Percentiles rank a stretch among this genome's conserved stretches.
These are phyloP conservation scores for Colletotrichum tanaceti DNA, from an alignment of 2,329 filamentous ascomycete species.

Conservation along the genomic window DNA sequence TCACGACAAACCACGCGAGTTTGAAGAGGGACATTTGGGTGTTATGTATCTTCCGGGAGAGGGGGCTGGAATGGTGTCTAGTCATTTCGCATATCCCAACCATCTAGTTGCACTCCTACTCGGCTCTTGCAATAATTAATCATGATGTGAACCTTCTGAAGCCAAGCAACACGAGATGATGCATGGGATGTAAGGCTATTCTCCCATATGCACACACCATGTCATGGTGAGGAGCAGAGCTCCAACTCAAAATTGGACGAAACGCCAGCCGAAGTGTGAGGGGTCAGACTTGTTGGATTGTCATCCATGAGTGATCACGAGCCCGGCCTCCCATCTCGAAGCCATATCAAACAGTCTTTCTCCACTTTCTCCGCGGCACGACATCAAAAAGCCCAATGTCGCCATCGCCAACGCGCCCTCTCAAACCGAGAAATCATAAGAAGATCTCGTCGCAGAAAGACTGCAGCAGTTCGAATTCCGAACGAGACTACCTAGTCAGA, in stretches of 20 bases:
- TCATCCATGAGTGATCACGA: too few species aligned
- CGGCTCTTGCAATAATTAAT: not conserved
- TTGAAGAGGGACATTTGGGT: too few species aligned
- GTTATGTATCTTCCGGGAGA: too few species aligned
- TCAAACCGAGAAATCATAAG: not conserved
- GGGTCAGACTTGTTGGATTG: not conserved
- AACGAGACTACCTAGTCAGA: not conserved
- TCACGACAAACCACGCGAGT: too few species aligned
- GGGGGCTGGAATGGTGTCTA: too few species aligned
- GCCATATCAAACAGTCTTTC: not conserved
- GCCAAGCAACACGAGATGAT: too few species aligned
- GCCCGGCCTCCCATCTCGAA: too few species aligned
- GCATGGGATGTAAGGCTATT: too few species aligned
- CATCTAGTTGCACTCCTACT: too few species aligned
- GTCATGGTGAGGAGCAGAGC: too few species aligned
- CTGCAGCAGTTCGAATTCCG: too few species aligned
- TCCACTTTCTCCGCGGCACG: conserved; percentile 33
- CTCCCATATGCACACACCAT: not conserved
- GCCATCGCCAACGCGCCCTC: conserved; percentile 13
- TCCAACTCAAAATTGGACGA: too few species aligned
- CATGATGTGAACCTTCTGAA: not conserved
- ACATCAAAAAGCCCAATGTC: conserved; percentile 29
- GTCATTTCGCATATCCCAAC: not conserved
- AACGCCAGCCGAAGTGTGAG: not conserved
- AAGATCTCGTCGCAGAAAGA: not conserved